Evolutionary conservation across 2,329 filamentous ascomycete genomes (phyloP), one percentile per base, ranked within the genome.

Genomic region (Fusarium globosum): DNA sequence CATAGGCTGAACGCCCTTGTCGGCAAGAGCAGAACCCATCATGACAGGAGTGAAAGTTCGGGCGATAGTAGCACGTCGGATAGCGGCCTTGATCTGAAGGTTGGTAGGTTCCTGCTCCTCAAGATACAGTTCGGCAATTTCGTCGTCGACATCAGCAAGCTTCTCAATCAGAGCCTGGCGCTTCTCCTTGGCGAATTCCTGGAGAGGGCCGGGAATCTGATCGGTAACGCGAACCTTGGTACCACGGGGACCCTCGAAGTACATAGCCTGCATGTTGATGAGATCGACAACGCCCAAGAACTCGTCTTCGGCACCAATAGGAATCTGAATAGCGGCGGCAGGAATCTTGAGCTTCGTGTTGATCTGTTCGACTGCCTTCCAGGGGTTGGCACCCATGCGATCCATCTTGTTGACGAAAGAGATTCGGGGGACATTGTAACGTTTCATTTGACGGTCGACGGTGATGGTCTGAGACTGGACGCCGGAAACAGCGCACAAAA

Each of bases 371-470:
- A 99, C 91, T 14, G 95, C 95, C 85, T 97, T 98, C 91, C 95
- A 99, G 14, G 96, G 96, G 81, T 99, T 98, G 74, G 96, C 94
- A 68, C 96, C 96, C 93, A 98, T 98, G 75, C 96, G 93, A 81
- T 99, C 96, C 96, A 99, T 98, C 88, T 99, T 99, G 87, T 99
- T 99, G 82, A 99, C 91, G 80, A 99, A 99, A 61, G 94, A 97
- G 82, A 99, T 92, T 78, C 96, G 90, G 69, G 96, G 96, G 72
- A 99, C 92, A 81, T 98, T 96, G 88, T 99, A 99, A 77, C 96
- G 92, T 86, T 95, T 94, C 96, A 99, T 99, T 86, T 99, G 96
- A 77, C 96, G 90, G 83, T 99, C 95, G 73, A 99, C 96, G 4
- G 96, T 99, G 78, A 98, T 98, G 26, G 96, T 99, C 85, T 99